Evolutionary conservation across 2,329 filamentous ascomycete species (phyloP), one percentile per base, ranked within the genome.

Genomic region (Aspergillus terreus): DNA sequence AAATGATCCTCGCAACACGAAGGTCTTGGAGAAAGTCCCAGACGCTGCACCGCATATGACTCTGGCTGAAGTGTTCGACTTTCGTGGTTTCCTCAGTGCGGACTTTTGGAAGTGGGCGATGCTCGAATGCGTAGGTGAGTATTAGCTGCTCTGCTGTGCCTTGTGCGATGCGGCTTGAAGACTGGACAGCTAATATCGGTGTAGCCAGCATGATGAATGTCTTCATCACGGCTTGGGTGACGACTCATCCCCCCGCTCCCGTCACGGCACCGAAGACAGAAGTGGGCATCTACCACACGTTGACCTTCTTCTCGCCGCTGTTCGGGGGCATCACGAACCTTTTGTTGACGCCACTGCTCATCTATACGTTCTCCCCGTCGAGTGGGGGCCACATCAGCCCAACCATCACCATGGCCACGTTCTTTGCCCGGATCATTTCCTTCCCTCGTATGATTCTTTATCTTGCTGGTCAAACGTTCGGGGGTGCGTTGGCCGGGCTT

Each of bases 371-470:
- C 12, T 75, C 71, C 4, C 74, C 78, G 0, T 73, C 75, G 0
- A 77, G 75, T 3, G 78, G 79, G 36, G 79, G 75, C 1, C 79
- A 82, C 58, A 63, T 82, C 50, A 82, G 79, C 56, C 79, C 79
- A 1, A 65, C 76, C 30, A 80, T 82, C 53, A 81, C 78, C 0
- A 72, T 82, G 44, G 71, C 76, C 2, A 79, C 78, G 2, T 76
- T 82, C 52, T 74, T 79, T 21, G 72, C 76, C 1, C 73, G 78
- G 0, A 65, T 81, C 11, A 76, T 75, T 17, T 76, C 76, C 1
- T 67, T 81, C 11, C 72, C 79, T 0, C 71, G 79, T 49, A 71
- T 73, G 14, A 60, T 79, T 0, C 51, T 81, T 9, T 81, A 81
- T 50, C 53, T 81, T 3, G 49, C 63, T 4, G 73, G 71, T 12